Percentiles rank a stretch among this genome's conserved stretches.
These are phyloP conservation scores for Kingdonia uniflora DNA, from an alignment of 164 flowering plant species.

Conservation along the genomic window DNA sequence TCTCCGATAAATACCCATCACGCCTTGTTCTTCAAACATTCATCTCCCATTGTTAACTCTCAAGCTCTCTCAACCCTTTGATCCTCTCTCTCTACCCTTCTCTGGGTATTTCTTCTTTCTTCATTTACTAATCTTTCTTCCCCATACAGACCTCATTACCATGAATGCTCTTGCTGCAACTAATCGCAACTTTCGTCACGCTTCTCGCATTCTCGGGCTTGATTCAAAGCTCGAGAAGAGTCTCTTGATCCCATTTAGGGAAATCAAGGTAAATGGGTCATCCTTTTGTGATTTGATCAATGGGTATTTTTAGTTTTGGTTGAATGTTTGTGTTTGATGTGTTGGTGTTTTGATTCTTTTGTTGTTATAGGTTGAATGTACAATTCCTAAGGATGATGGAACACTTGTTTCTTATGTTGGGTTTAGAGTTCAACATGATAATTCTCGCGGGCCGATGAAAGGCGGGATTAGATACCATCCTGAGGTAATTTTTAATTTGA, in stretches of 20 bases:
- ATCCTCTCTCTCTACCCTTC: too few species aligned
- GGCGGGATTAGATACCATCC: slow-evolving; percentile 96
- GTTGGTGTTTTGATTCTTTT: not conserved
- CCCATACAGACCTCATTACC: too few species aligned
- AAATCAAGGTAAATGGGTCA: slow-evolving; percentile 57
- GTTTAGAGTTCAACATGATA: slow-evolving; percentile 87
- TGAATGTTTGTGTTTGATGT: too few species aligned
- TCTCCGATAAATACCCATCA: too few species aligned
- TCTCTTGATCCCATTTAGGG: slow-evolving; percentile 68
- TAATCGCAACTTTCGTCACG: slow-evolving; percentile 53
- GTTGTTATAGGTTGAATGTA: slow-evolving; percentile 74
- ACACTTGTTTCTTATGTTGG: slow-evolving; percentile 71
- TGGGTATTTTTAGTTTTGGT: not conserved
- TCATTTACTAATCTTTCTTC: too few species aligned
- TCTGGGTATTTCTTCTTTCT: too few species aligned
- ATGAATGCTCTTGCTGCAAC: slow-evolving; percentile 82
- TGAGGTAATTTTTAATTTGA: slow-evolving; percentile 41
- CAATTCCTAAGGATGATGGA: slow-evolving; percentile 91
- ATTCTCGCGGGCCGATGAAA: slow-evolving; percentile 95
- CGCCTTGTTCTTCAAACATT: too few species aligned
- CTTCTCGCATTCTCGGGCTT: slow-evolving; percentile 59
- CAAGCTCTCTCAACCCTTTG: too few species aligned
- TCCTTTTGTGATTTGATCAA: too few species aligned
- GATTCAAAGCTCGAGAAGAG: slow-evolving; percentile 68
- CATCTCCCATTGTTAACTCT: too few species aligned